A percentile compares a stretch with the other conserved stretches of the same genome.
Evolutionary conservation across 805 yeast genomes (phyloP).

Genomic region (Saturnispora silvae): DNA sequence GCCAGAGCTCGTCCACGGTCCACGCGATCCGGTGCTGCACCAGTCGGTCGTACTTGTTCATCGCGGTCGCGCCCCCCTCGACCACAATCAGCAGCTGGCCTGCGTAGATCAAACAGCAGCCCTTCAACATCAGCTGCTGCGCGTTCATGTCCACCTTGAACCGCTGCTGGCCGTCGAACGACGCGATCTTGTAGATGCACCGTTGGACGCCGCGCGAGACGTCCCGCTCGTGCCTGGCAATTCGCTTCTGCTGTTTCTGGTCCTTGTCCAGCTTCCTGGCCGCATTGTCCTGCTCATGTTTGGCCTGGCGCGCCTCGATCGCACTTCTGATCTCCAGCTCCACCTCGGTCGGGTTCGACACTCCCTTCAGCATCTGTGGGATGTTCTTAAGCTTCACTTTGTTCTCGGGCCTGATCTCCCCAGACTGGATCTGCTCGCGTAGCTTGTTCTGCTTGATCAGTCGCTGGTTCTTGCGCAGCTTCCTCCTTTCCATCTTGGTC

Average conservation of each 20-base stretch:
- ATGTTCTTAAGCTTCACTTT: not conserved
- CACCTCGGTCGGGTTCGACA: too few relatives aligned
- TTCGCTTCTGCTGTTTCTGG: too few relatives aligned
- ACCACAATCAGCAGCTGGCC: not conserved
- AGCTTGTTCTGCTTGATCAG: not conserved
- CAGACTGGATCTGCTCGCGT: too few relatives aligned
- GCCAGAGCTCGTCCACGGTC: too few relatives aligned
- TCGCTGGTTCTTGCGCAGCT: not conserved
- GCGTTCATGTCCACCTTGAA: not conserved
- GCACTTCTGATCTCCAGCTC: too few relatives aligned
- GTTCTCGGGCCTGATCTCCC: too few relatives aligned
- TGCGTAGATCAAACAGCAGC: not conserved
- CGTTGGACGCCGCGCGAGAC: too few relatives aligned
- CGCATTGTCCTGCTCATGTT: too few relatives aligned
- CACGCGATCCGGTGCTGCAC: not conserved
- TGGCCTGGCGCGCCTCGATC: too few relatives aligned
- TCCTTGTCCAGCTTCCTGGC: too few relatives aligned
- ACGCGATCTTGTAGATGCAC: too few relatives aligned
- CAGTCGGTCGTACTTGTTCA: not conserved
- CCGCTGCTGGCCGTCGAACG: not conserved
- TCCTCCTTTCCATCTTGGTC: not conserved
- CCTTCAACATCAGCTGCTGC: not conserved
- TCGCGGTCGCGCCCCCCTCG: not conserved
- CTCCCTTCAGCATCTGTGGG: not conserved
- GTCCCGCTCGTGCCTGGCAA: too few relatives aligned